Evolutionary conservation across 176 grass and related monocot genomes (phyloP).

Genomic region (Cenchrus americanus): DNA sequence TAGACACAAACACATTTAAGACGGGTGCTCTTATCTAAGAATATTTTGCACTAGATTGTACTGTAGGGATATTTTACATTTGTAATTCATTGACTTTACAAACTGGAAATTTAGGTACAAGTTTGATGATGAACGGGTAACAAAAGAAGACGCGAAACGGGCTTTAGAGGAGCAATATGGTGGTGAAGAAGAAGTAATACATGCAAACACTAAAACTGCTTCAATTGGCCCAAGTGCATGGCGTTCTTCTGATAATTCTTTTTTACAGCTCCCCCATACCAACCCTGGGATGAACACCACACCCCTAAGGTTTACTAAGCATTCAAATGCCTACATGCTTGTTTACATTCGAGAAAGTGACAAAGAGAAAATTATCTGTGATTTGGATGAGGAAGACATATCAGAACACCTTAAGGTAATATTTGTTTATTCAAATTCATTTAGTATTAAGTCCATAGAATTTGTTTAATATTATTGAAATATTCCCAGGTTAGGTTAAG

Average conservation of each 20-base stretch:
- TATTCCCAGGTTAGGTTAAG: conserved; percentile 61
- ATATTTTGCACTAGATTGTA: background rate
- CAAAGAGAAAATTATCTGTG: conserved; percentile 68
- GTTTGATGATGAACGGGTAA: conserved; percentile 80
- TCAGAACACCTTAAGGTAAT: conserved; percentile 73
- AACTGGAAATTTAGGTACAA: conserved; percentile 64
- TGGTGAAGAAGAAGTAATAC: conserved; percentile 74
- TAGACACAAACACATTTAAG: background rate
- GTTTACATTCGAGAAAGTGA: conserved; percentile 83
- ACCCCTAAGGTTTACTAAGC: conserved; percentile 73
- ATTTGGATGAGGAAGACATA: conserved; percentile 75
- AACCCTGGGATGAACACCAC: conserved; percentile 69
- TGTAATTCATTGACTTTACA: conserved; percentile 30
- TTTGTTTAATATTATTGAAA: conserved; percentile 29
- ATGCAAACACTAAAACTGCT: background rate
- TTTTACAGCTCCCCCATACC: conserved; percentile 63
- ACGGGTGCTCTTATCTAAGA: background rate
- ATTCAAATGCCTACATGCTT: conserved; percentile 90
- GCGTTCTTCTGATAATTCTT: conserved; percentile 17
- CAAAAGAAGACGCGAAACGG: conserved; percentile 64
- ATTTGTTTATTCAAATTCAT: conserved; percentile 24
- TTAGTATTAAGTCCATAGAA: conserved; percentile 8
- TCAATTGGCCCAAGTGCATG: background rate
- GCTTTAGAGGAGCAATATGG: conserved; percentile 79
- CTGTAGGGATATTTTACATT: background rate